Percentiles rank a stretch among this genome's conserved stretches.
These are phyloP conservation scores for Yamadazyma blattariae DNA, from an alignment of 1,139 yeast species.

Conservation along the genomic window DNA sequence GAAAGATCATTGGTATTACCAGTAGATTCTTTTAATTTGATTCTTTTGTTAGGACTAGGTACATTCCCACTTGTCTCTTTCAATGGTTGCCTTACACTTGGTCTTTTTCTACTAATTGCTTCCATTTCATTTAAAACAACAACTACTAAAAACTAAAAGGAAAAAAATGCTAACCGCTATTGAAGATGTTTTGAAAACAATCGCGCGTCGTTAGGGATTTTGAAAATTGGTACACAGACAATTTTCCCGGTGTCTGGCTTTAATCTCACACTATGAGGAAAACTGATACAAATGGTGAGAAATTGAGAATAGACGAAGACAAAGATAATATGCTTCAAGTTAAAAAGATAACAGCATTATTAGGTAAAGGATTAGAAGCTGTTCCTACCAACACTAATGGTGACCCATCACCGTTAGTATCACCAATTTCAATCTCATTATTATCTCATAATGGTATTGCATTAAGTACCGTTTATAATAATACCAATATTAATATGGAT, in stretches of 20 bases:
- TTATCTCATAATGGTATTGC: constrained; percentile 43
- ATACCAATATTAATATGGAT: constrained; percentile 30
- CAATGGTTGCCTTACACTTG: constrained; percentile 34
- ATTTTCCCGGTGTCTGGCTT: no score
- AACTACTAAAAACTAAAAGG: no score
- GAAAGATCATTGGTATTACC: not conserved
- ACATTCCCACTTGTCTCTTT: constrained; percentile 42
- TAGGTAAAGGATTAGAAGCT: constrained; percentile 40
- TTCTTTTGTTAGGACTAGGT: constrained; percentile 38
- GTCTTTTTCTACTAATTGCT: constrained; percentile 9
- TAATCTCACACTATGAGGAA: no score
- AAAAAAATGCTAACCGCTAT: constrained; percentile 4
- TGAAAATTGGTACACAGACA: no score
- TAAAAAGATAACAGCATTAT: constrained; percentile 39
- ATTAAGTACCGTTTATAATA: constrained; percentile 29
- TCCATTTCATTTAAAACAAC: constrained; percentile 12
- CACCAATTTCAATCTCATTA: constrained; percentile 42
- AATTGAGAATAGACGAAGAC: no score
- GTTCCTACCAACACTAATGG: constrained; percentile 8
- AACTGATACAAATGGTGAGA: no score
- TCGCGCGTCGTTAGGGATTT: constrained; percentile 5
- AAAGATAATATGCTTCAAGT: constrained; percentile 58
- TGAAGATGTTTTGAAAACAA: constrained; percentile 1
- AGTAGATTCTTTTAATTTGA: not conserved
- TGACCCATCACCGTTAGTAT: constrained; percentile 5